Conservation (phyloP, 495 filamentous ascomycete genomes). For the Talaromyces trachyspermus region DNA sequence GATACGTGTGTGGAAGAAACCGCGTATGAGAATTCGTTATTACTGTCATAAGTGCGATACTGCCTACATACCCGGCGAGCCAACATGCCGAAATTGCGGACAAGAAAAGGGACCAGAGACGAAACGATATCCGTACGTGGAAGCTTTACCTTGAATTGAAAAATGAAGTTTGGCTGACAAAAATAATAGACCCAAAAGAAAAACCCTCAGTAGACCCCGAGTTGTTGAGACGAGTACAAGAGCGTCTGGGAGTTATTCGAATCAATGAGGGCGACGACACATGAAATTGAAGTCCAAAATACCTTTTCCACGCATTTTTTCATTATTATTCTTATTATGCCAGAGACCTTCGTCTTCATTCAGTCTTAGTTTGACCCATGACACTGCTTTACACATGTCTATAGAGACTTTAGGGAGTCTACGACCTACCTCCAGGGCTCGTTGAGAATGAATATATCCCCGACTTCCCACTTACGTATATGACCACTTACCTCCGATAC, state of each 20-base stretch:
- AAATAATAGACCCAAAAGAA: constrained; percentile 44
- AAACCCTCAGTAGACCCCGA: constrained; percentile 61
- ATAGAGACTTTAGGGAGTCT: too few relatives aligned
- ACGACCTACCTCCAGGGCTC: too few relatives aligned
- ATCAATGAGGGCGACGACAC: constrained; percentile 15
- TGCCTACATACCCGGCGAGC: constrained; percentile 39
- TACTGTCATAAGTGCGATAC: constrained; percentile 58
- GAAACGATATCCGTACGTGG: constrained; percentile 46
- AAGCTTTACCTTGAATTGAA: neutral
- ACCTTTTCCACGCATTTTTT: constrained; percentile 7
- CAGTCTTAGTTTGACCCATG: too few relatives aligned
- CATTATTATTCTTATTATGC: neutral
- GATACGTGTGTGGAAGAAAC: constrained; percentile 33
- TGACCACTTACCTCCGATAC: too few relatives aligned
- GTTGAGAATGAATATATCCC: too few relatives aligned
- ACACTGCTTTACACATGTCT: too few relatives aligned
- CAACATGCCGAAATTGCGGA: constrained; percentile 53
- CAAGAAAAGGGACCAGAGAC: constrained; percentile 46
- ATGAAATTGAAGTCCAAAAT: too few relatives aligned
- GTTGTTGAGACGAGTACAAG: constrained; percentile 51
- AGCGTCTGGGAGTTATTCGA: constrained; percentile 42
- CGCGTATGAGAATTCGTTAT: constrained; percentile 46
- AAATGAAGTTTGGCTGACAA: constrained; percentile 20
- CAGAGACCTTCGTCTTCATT: too few relatives aligned
- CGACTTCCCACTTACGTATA: too few relatives aligned